phyloP scores from a whole-genome alignment of 1,284 basidiomycete species.

The Fomitopsis betulina region DNA sequence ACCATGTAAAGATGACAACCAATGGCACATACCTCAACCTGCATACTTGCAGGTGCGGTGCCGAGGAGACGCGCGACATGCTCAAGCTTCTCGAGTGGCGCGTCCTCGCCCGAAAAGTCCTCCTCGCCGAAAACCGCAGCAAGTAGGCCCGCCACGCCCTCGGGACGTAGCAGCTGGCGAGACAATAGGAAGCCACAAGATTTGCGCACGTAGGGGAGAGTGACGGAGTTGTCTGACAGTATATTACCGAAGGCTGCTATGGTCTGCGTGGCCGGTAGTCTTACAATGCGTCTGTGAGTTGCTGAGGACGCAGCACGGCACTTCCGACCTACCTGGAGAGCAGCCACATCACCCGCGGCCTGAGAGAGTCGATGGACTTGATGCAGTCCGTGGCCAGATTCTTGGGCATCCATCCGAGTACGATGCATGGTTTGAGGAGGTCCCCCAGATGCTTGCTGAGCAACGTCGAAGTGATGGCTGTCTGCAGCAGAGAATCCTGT shows the following conservation, averaged over 20 bases:
- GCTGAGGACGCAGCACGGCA: neutral
- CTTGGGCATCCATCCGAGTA: conserved; percentile 69
- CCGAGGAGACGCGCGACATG: conserved; percentile 55
- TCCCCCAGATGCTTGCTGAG: conserved; percentile 55
- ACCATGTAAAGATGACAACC: too few relatives aligned
- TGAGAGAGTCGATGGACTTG: conserved; percentile 30
- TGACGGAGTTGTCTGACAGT: conserved; percentile 39
- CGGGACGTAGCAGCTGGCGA: conserved; percentile 60
- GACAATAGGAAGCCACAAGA: conserved; percentile 57
- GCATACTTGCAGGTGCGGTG: conserved; percentile 49
- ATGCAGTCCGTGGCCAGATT: conserved; percentile 38
- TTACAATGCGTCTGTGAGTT: conserved; percentile 22
- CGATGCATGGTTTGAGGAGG: conserved; percentile 51
- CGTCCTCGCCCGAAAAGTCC: conserved; percentile 41
- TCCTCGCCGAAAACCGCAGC: conserved; percentile 64
- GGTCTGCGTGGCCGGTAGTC: conserved; percentile 58
- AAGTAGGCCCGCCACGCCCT: conserved; percentile 64
- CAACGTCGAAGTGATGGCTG: conserved; percentile 55
- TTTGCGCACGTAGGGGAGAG: conserved; percentile 47
- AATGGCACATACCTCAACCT: conserved; percentile 41
- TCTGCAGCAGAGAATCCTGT: conserved; percentile 42
- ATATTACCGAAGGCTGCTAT: conserved; percentile 60
- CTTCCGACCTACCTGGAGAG: conserved; percentile 31
- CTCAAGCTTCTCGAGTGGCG: conserved; percentile 62
- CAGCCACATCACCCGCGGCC: conserved; percentile 49